These are phyloP conservation scores for Cornus controversa DNA, from an alignment of 148 eudicot species.

Conservation along the genomic window DNA sequence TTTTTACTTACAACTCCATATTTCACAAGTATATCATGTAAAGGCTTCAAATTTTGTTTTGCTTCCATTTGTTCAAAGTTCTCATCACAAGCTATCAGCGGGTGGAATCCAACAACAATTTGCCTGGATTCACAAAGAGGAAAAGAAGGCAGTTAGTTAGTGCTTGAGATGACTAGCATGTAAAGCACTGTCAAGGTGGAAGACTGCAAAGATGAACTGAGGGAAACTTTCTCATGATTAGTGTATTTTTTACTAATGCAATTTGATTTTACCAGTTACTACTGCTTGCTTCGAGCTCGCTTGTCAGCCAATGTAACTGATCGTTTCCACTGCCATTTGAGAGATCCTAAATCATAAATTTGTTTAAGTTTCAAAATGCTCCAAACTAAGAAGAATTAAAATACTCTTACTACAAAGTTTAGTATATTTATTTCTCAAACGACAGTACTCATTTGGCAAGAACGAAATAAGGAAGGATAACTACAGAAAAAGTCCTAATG, in stretches of 20 bases:
- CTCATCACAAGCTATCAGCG: constrained; percentile 33
- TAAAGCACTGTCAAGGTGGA: background rate
- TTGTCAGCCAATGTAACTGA: constrained; percentile 31
- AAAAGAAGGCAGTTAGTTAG: constrained; percentile 3
- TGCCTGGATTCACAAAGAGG: constrained; percentile 33
- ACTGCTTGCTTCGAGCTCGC: constrained; percentile 30
- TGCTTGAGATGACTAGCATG: background rate
- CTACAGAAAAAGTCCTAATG: background rate
- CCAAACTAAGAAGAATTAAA: background rate
- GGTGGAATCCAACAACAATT: constrained; percentile 44
- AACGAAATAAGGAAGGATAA: background rate
- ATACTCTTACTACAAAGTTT: background rate
- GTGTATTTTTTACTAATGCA: background rate
- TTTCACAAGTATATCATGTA: constrained; percentile 33
- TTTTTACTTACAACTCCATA: constrained; percentile 40
- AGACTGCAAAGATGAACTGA: background rate
- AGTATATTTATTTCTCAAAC: background rate
- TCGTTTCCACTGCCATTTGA: constrained; percentile 22
- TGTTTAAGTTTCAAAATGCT: background rate
- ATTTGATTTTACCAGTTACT: constrained; percentile 39
- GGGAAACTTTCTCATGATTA: background rate
- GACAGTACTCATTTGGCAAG: background rate
- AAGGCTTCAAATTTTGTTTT: constrained; percentile 15
- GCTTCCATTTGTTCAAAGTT: constrained; percentile 15
- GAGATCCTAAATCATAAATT: constrained; percentile 29